These are phyloP conservation scores for Deuterostichococcus epilithicus DNA, from an alignment of 139 green algal genomes.

Conservation along the genomic window DNA sequence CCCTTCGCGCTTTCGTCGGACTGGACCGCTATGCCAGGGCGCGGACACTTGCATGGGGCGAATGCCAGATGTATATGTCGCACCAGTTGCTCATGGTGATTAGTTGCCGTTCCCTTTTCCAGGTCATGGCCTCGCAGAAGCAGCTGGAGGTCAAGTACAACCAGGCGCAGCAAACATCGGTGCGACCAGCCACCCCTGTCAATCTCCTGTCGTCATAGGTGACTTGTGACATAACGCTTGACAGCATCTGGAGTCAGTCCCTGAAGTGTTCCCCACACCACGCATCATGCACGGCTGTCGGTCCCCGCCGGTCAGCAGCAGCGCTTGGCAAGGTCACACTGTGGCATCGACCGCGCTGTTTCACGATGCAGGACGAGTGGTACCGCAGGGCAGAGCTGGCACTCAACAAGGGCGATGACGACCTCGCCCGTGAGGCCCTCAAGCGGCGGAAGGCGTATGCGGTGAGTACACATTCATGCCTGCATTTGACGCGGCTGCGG, in stretches of 20 bases:
- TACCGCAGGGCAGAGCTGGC: constrained; percentile 91
- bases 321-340: background rate
- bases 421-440: constrained; percentile 92
- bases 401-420: constrained; percentile 93
- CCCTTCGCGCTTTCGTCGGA: no score
- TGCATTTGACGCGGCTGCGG: no score
- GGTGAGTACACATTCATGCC: constrained; percentile 41
- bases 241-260: background rate
- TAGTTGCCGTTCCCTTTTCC: constrained; percentile 17
- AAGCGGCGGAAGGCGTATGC: constrained; percentile 83
- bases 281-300: no score
- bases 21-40: no score
- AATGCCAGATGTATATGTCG: background rate
- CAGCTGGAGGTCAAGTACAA: constrained; percentile 95
- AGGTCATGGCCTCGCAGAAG: constrained; percentile 96
- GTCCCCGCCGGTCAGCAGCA: background rate
- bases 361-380: constrained; percentile 63
- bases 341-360: background rate
- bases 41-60: background rate
- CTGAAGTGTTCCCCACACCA: background rate
- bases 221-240: background rate
- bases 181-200: constrained; percentile 15
- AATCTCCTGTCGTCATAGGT: no score
- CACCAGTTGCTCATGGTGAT: no score
- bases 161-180: constrained; percentile 69